Base-by-base conservation (phyloP, 2,329 filamentous ascomycete species). In the Myriangium duriaei region DNA sequence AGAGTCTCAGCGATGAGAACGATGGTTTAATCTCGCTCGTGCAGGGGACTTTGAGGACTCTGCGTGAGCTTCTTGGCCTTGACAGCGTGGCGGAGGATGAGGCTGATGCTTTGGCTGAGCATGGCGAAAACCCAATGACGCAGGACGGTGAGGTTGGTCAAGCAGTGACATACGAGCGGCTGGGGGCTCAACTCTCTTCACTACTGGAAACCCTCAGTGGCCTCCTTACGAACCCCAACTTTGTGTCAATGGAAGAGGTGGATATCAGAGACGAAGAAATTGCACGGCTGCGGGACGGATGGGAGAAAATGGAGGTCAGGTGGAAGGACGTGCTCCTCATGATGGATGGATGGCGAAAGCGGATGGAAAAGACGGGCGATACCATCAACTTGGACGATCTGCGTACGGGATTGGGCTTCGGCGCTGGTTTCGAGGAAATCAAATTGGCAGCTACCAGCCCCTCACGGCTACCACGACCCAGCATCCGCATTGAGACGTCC, bases 211-310 rank as follows among this genome's bases (percentile, higher is more conserved):
- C 93, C 53, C 71, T 98, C 46, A 74, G 81, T 47, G 80, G 72
- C 2, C 74, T 98, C 26, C 68, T 98, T 31, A 95, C 86, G 6
- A 96, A 96, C 52, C 91, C 91, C 1, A 93, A 87, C 2, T 98
- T 96, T 56, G 91, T 95, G 11, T 83, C 88, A 0, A 75, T 96
- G 14, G 91, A 96, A 51, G 91, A 96, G 57, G 85, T 98, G 2
- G 79, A 92, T 52, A 63, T 86, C n/a, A 76, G 88, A 39, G 88
- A 98, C 46, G 81, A 92, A 42, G 87, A 95, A 56, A 96, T 98
- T 46, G 70, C 72, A 37, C 74, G 83, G 36, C 67, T 98, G 33
- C 76, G 84, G 39, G 74, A 81, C 39, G 85, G 87, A 11, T 93
- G 88, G 80, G 82, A 92, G 55, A 86, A 81, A 60, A 94, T 96